Evolutionary conservation across 2,329 filamentous ascomycete genomes (phyloP).

Genomic region (Lachnum nothofagi): DNA sequence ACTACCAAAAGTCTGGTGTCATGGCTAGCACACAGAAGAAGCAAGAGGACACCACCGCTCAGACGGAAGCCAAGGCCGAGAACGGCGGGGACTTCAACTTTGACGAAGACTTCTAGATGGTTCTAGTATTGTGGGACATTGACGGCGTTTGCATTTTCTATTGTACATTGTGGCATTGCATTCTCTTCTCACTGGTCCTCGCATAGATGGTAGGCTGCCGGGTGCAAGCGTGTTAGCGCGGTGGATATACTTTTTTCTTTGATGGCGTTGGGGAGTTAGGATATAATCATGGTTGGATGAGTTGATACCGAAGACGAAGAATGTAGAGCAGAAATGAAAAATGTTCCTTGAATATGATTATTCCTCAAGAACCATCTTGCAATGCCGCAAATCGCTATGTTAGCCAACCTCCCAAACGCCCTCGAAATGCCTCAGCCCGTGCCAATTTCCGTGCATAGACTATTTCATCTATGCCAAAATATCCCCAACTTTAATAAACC

Average conservation of each 20-base stretch:
- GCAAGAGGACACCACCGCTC: constrained; percentile 42
- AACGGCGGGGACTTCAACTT: constrained; percentile 81
- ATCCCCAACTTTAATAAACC: too few species aligned
- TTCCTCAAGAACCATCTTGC: background rate
- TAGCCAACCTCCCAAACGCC: constrained; percentile 9
- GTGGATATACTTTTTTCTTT: constrained; percentile 18
- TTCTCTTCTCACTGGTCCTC: constrained; percentile 17
- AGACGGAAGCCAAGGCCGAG: constrained; percentile 48
- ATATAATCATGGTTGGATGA: constrained; percentile 10
- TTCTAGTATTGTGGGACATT: constrained; percentile 17
- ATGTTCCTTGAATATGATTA: constrained; percentile 1
- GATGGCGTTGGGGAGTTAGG: constrained; percentile 26
- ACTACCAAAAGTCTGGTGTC: constrained; percentile 99
- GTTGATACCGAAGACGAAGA: constrained; percentile 15
- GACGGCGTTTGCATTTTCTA: constrained; percentile 17
- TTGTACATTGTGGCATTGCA: constrained; percentile 23
- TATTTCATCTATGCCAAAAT: too few species aligned
- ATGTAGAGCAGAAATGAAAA: constrained; percentile 18
- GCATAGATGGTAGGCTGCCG: constrained; percentile 30
- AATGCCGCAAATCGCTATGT: constrained; percentile 11
- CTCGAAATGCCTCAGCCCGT: too few species aligned
- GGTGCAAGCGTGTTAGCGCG: constrained; percentile 22
- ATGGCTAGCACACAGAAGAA: constrained; percentile 88
- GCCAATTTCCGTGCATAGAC: background rate
- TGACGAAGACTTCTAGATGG: constrained; percentile 87